Evolutionary conservation across 768 basidiomycete genomes (phyloP).

Genomic region (Termitomyces sp.): DNA sequence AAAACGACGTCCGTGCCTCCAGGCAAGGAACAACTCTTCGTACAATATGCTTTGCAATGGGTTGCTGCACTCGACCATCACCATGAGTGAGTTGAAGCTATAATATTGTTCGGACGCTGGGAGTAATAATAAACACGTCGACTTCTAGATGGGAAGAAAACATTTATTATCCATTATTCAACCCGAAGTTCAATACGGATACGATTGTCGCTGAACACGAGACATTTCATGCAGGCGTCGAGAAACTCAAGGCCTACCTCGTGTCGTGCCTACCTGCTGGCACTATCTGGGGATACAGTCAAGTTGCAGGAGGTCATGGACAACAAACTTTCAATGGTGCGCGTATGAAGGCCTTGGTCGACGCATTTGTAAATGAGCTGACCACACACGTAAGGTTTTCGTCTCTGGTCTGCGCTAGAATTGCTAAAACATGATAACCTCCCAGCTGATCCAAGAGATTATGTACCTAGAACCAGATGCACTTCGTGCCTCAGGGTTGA

Average conservation of each 20-base stretch:
- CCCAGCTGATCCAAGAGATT: slow-evolving; percentile 16
- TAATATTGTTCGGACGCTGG: not conserved
- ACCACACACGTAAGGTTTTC: slow-evolving; percentile 6
- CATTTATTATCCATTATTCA: slow-evolving; percentile 15
- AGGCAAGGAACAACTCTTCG: slow-evolving; percentile 9
- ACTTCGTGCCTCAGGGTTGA: slow-evolving; percentile 17
- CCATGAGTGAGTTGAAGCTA: slow-evolving; percentile 10
- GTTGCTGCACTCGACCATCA: slow-evolving; percentile 16
- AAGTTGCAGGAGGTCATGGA: slow-evolving; percentile 7
- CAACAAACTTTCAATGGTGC: slow-evolving; percentile 9
- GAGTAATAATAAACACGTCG: too few relatives aligned
- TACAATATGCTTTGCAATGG: slow-evolving; percentile 17
- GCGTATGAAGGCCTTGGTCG: slow-evolving; percentile 8
- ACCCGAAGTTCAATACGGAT: slow-evolving; percentile 16
- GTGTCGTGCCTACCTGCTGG: slow-evolving; percentile 18
- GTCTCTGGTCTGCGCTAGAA: not conserved
- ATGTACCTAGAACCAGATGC: slow-evolving; percentile 14
- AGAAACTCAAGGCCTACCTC: slow-evolving; percentile 16
- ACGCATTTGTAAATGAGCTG: slow-evolving; percentile 12
- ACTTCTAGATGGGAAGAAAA: slow-evolving; percentile 19
- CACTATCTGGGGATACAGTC: slow-evolving; percentile 15
- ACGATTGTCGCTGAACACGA: slow-evolving; percentile 16
- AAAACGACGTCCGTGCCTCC: slow-evolving; percentile 5
- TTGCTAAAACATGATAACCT: not conserved
- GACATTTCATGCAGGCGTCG: slow-evolving; percentile 14